These are phyloP conservation scores for Chaetomium olivaceum DNA, from an alignment of 2,329 filamentous ascomycete genomes.

Conservation along the genomic window DNA sequence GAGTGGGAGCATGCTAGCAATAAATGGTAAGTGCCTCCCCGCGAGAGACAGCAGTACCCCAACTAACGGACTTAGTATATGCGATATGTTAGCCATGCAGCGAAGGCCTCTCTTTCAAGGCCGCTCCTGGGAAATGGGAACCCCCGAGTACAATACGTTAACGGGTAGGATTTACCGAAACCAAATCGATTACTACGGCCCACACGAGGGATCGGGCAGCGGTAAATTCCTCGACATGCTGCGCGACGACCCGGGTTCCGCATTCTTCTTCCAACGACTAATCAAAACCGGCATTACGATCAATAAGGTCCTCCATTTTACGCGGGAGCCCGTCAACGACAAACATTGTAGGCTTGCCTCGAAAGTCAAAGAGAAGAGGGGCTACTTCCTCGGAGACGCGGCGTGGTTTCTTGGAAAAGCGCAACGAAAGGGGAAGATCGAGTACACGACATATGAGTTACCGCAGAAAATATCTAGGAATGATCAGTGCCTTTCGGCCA, in stretches of 20 bases:
- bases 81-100: neutral
- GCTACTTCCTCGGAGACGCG: constrained; percentile 12
- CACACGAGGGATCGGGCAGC: neutral
- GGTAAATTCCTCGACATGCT: constrained; percentile 10
- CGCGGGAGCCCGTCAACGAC: neutral
- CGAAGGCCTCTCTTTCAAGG: neutral
- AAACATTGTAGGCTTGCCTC: neutral
- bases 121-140: neutral
- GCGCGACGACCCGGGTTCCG: neutral
- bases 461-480: neutral
- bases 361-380: constrained; percentile 1
- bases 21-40: constrained; percentile 6
- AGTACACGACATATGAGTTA: neutral
- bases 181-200: constrained; percentile 10
- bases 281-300: constrained; percentile 9
- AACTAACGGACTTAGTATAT: constrained; percentile 11
- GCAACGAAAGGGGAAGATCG: neutral
- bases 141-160: constrained; percentile 1
- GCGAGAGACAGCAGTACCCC: neutral
- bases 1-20: constrained; percentile 8
- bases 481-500: neutral
- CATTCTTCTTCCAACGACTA: constrained; percentile 13
- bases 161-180: constrained; percentile 3
- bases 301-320: constrained; percentile 20
- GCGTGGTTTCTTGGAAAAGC: constrained; percentile 1